These are phyloP conservation scores for Xylaria cubensis DNA, from an alignment of 495 filamentous ascomycete genomes.

Conservation along the genomic window DNA sequence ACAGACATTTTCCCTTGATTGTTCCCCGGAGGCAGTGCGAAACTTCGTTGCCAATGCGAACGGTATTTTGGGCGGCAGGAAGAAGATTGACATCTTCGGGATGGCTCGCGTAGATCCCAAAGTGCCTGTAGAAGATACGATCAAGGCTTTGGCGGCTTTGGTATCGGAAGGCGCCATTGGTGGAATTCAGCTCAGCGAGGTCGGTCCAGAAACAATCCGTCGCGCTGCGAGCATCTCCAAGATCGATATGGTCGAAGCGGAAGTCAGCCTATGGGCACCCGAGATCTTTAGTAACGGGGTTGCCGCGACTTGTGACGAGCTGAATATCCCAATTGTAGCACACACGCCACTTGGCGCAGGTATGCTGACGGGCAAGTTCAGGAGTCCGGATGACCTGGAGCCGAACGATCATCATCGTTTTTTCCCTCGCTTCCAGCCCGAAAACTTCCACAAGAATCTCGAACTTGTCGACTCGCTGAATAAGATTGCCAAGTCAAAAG, in stretches of 20 bases:
- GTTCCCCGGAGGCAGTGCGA: slow-evolving; percentile 61
- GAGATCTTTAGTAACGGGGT: slow-evolving; percentile 71
- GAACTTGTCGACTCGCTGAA: slow-evolving; percentile 68
- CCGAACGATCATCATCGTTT: slow-evolving; percentile 60
- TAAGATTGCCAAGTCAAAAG: slow-evolving; percentile 66
- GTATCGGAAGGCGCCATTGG: slow-evolving; percentile 69
- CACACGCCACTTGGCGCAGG: slow-evolving; percentile 47
- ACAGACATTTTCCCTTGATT: slow-evolving; percentile 36
- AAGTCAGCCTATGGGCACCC: slow-evolving; percentile 68
- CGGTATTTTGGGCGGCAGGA: slow-evolving; percentile 61
- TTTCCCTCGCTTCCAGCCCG: slow-evolving; percentile 66
- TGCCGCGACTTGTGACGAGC: slow-evolving; percentile 65
- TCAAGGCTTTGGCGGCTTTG: slow-evolving; percentile 51
- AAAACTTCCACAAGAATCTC: slow-evolving; percentile 69
- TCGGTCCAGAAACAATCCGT: slow-evolving; percentile 67
- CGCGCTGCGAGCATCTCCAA: slow-evolving; percentile 65
- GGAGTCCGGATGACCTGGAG: slow-evolving; percentile 61
- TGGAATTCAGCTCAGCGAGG: slow-evolving; percentile 71
- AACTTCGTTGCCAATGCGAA: slow-evolving; percentile 69
- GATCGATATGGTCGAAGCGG: slow-evolving; percentile 73
- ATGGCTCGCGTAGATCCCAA: slow-evolving; percentile 67
- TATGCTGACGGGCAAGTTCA: slow-evolving; percentile 61
- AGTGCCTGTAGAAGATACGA: slow-evolving; percentile 46
- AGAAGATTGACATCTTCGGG: slow-evolving; percentile 77
- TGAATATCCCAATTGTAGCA: slow-evolving; percentile 71